Percentiles rank a stretch among this genome's conserved stretches.
These are phyloP conservation scores for Boletus rubescentipes DNA, from an alignment of 768 basidiomycete species.

Conservation along the genomic window DNA sequence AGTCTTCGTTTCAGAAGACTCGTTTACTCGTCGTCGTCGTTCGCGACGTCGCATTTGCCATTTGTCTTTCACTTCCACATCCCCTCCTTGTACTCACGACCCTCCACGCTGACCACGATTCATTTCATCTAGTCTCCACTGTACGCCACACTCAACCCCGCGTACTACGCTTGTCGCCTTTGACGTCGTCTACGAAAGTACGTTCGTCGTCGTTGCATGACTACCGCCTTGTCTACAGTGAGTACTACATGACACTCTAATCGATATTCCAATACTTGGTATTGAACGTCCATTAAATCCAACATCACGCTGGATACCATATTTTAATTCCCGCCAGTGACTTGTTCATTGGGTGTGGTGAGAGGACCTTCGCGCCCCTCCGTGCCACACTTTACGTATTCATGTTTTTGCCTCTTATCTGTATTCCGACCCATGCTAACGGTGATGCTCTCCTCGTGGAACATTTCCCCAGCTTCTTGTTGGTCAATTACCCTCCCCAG, in stretches of 20 bases:
- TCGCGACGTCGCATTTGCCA: slow-evolving; percentile 19
- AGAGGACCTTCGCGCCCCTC: background rate
- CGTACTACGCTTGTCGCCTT: slow-evolving; percentile 29
- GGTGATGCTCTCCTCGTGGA: slow-evolving; percentile 19
- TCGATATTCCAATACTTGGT: slow-evolving; percentile 4
- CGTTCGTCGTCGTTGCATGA: slow-evolving; percentile 41
- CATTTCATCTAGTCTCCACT: slow-evolving; percentile 26
- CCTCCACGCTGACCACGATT: slow-evolving; percentile 41
- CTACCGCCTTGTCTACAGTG: slow-evolving; percentile 36
- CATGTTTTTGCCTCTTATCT: slow-evolving; percentile 5
- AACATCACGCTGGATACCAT: slow-evolving; percentile 10
- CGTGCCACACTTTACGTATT: background rate
- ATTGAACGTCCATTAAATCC: background rate
- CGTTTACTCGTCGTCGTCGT: slow-evolving; percentile 21
- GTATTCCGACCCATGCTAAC: slow-evolving; percentile 17
- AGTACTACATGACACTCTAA: slow-evolving; percentile 23
- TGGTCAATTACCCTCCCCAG: slow-evolving; percentile 44
- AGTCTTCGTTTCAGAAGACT: slow-evolving; percentile 28
- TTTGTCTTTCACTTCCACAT: slow-evolving; percentile 21
- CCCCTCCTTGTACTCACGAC: slow-evolving; percentile 32
- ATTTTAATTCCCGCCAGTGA: slow-evolving; percentile 11
- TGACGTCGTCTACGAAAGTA: slow-evolving; percentile 41
- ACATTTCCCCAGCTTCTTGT: slow-evolving; percentile 39
- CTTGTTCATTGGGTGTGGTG: slow-evolving; percentile 4
- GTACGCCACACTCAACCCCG: slow-evolving; percentile 35